Evolutionary conservation across 768 basidiomycete species (phyloP).

Genomic region (Mycena amicta): DNA sequence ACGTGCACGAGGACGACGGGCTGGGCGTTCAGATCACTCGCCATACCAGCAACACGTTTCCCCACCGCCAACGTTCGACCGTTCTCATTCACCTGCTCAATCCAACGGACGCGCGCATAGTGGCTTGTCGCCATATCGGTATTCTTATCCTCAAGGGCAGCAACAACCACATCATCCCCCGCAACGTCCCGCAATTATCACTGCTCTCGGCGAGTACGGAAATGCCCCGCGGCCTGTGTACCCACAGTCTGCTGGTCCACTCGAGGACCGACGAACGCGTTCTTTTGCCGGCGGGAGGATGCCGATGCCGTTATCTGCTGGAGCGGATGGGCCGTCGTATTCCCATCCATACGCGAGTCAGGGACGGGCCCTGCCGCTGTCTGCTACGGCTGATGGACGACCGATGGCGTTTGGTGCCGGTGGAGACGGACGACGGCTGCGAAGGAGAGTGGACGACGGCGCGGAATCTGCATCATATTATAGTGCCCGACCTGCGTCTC

Average conservation of each 20-base stretch:
- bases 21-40: slow-evolving; percentile 5
- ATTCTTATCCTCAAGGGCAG: neutral
- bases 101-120: neutral
- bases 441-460: slow-evolving; percentile 15
- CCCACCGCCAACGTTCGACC: neutral
- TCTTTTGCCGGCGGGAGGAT: neutral
- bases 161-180: neutral
- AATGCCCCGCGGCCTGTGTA: neutral
- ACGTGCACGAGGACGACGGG: slow-evolving; percentile 22
- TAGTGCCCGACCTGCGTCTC: neutral
- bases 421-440: slow-evolving; percentile 8
- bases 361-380: slow-evolving; percentile 41
- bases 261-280: neutral
- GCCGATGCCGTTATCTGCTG: slow-evolving; percentile 8
- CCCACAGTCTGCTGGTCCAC: slow-evolving; percentile 5
- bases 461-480: slow-evolving; percentile 1
- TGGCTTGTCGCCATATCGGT: neutral
- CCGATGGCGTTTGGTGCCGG: slow-evolving; percentile 27
- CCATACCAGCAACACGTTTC: slow-evolving; percentile 1
- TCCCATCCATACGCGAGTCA: slow-evolving; percentile 30
- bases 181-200: slow-evolving; percentile 16
- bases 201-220: neutral
- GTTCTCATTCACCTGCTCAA: neutral
- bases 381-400: slow-evolving; percentile 53
- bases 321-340: slow-evolving; percentile 1